Evolutionary conservation across 2,329 filamentous ascomycete genomes (phyloP).

Genomic region (Capronia epimyces): DNA sequence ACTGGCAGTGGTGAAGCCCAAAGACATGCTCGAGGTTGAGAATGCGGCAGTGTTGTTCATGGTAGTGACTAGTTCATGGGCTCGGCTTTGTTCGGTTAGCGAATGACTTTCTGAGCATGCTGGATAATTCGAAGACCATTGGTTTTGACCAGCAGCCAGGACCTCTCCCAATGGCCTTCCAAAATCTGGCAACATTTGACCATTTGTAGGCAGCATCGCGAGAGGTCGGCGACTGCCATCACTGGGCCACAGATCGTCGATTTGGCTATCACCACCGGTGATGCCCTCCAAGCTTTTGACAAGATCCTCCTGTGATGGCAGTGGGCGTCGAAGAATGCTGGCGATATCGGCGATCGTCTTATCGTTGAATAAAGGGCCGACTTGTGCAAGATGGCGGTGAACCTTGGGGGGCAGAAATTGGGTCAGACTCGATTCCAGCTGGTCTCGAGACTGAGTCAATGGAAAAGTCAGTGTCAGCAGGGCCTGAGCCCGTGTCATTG

Average conservation of each 20-base stretch:
- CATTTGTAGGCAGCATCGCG: conserved; percentile 29
- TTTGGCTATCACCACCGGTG: conserved; percentile 42
- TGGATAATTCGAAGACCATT: neutral
- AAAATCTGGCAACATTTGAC: conserved; percentile 7
- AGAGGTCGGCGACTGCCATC: conserved; percentile 50
- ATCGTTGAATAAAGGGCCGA: conserved; percentile 65
- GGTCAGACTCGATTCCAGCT: conserved; percentile 61
- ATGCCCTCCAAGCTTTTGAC: conserved; percentile 45
- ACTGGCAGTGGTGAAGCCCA: conserved; percentile 59
- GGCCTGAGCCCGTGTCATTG: conserved; percentile 88
- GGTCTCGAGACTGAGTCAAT: conserved; percentile 56
- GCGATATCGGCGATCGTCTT: conserved; percentile 61
- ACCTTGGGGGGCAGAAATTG: conserved; percentile 59
- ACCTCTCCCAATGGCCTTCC: conserved; percentile 16
- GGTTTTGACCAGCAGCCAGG: conserved; percentile 5
- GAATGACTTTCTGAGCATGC: neutral
- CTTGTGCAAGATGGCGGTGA: conserved; percentile 51
- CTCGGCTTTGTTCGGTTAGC: conserved; percentile 34
- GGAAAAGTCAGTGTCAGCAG: conserved; percentile 82
- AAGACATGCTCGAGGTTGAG: conserved; percentile 34
- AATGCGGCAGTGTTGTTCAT: conserved; percentile 51
- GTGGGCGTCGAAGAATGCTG: conserved; percentile 61
- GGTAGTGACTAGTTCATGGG: conserved; percentile 50
- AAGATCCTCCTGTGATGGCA: conserved; percentile 54
- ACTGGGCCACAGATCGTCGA: conserved; percentile 64